These are phyloP conservation scores for Russula sp. DNA, from an alignment of 768 basidiomycete species.

Conservation along the genomic window DNA sequence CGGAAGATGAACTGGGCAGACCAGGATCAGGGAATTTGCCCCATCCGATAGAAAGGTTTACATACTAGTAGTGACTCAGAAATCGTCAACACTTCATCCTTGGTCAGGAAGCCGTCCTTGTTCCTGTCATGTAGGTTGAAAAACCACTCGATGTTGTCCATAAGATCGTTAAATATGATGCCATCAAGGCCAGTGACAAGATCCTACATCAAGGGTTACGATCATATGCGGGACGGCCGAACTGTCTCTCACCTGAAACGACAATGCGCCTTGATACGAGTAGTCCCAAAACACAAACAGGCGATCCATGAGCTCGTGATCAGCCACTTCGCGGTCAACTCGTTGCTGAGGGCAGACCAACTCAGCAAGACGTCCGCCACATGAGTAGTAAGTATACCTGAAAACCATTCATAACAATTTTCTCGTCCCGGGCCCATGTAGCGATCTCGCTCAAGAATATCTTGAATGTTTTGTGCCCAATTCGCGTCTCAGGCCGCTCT, in stretches of 20 bases:
- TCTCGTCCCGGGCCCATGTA: constrained; percentile 94
- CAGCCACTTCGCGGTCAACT: constrained; percentile 81
- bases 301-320: constrained; percentile 92
- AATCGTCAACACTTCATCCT: constrained; percentile 92
- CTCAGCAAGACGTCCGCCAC: constrained; percentile 3
- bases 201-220: constrained; percentile 47
- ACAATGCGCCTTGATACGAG: constrained; percentile 71
- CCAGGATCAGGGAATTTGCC: background rate
- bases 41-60: constrained; percentile 8
- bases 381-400: constrained; percentile 40
- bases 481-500: constrained; percentile 83
- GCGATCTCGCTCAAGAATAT: constrained; percentile 87
- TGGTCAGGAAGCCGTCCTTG: constrained; percentile 90
- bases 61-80: constrained; percentile 89
- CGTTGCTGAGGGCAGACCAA: constrained; percentile 51
- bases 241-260: constrained; percentile 63
- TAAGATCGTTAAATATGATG: constrained; percentile 92
- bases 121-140: constrained; percentile 95
- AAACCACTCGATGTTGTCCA: constrained; percentile 99
- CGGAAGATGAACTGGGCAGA: constrained; percentile 87
- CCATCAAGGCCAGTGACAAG: constrained; percentile 82
- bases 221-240: background rate
- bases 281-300: constrained; percentile 95
- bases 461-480: constrained; percentile 78
- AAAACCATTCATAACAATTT: constrained; percentile 87